These are phyloP conservation scores for Fusarium anguioides DNA, from an alignment of 2,329 filamentous ascomycete genomes.

Conservation along the genomic window DNA sequence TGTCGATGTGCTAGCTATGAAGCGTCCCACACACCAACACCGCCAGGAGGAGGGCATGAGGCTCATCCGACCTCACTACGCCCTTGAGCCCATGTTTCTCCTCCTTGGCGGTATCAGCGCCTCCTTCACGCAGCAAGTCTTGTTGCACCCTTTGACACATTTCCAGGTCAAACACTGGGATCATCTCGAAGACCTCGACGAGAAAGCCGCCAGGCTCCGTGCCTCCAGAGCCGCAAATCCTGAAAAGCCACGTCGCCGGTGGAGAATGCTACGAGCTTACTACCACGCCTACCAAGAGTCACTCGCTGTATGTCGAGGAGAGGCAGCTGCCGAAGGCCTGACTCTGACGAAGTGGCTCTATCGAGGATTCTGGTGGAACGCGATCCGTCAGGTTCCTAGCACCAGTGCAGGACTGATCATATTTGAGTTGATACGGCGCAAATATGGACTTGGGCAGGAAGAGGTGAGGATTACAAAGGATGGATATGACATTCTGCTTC, in stretches of 20 bases:
- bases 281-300: slow-evolving; percentile 78
- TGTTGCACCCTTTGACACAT: slow-evolving; percentile 77
- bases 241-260: slow-evolving; percentile 52
- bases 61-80: slow-evolving; percentile 78
- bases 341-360: slow-evolving; percentile 74
- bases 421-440: slow-evolving; percentile 79
- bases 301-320: slow-evolving; percentile 66
- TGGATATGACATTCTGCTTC: slow-evolving; percentile 76
- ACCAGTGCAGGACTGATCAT: slow-evolving; percentile 82
- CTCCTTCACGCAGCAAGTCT: slow-evolving; percentile 73
- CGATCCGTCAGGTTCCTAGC: slow-evolving; percentile 78
- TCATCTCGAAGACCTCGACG: slow-evolving; percentile 77
- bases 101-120: slow-evolving; percentile 75
- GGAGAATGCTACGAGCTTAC: slow-evolving; percentile 71
- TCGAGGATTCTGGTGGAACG: slow-evolving; percentile 77
- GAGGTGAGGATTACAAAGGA: slow-evolving; percentile 74
- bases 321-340: slow-evolving; percentile 67
- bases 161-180: slow-evolving; percentile 80
- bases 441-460: slow-evolving; percentile 73
- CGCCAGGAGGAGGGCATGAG: slow-evolving; percentile 48
- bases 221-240: slow-evolving; percentile 48
- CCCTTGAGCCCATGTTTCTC: slow-evolving; percentile 78
- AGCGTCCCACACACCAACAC: slow-evolving; percentile 52
- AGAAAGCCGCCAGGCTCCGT: slow-evolving; percentile 61
- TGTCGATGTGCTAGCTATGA: slow-evolving; percentile 61